Evolutionary conservation across 2,329 filamentous ascomycete species (phyloP), one percentile per base, ranked within the genome.

Genomic region (Beauveria medogensis): DNA sequence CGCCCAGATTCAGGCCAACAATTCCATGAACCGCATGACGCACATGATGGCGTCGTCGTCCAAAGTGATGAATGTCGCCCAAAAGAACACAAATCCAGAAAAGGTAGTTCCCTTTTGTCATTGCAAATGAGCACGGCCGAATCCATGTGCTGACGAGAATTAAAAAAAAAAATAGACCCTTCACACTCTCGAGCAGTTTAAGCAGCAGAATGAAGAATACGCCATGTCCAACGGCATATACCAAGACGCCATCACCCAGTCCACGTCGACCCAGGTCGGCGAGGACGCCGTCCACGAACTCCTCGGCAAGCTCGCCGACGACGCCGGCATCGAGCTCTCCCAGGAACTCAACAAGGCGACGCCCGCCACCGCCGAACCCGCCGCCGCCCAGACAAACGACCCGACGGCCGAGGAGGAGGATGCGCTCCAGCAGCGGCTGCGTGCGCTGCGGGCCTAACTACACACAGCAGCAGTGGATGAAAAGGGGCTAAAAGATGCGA

Each of bases 261-360:
- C 88, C 43, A 95, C 91, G 1, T 72, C 90, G 74, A 69, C 88
- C 78, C 71, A 90, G 79, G 73, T 92, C 77, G 76, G 90, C 78
- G 75, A 96, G 71, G 91, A 95, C 67, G 91, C 92, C 66, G 91
- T 96, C 2, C 91, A 96, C 73, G 86, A 91, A 66, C 77, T 96
- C 64, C 88, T 96, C 75, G 88, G 85, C 65, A 89, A 95, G 75
- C 84, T 94, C 48, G 91, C 91, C 64, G 92, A 96, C 72, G 91
- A 95, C 73, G 91, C 90, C 10, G 92, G 92, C 59, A 84, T 96
- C 57, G 89, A 94, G 74, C 79, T 96, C 63, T 85, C 85, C 66
- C 83, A 88, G 71, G 90, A 94, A 75, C 85, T 96, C 64, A 81
- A 77, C 68, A 72, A 78, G 61, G 80, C 81, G 2, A 80, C 79